These are phyloP conservation scores for Paracoccidioides brasiliensis DNA, from an alignment of 2,329 filamentous ascomycete species.

Conservation along the genomic window DNA sequence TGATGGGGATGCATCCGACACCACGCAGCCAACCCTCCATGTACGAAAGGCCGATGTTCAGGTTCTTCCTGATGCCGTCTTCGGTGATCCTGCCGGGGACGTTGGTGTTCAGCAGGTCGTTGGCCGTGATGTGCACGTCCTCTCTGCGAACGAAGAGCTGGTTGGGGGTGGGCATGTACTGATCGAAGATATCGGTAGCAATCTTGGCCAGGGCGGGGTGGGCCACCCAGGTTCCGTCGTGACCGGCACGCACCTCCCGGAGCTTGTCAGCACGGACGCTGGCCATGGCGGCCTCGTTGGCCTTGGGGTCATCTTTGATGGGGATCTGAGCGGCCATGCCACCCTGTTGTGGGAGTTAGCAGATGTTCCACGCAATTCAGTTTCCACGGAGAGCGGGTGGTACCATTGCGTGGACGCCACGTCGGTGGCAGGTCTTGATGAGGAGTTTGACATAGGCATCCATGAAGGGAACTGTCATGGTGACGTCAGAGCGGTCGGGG, in stretches of 20 bases:
- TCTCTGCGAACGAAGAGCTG: constrained; percentile 85
- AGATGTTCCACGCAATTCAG: not conserved
- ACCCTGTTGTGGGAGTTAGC: constrained; percentile 31
- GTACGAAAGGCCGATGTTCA: constrained; percentile 91
- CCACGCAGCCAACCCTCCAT: constrained; percentile 98
- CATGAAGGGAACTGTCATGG: constrained; percentile 99
- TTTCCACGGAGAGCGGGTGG: not conserved
- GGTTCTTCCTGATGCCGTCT: constrained; percentile 90
- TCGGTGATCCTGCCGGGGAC: constrained; percentile 86
- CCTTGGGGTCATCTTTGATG: constrained; percentile 84
- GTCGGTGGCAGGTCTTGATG: constrained; percentile 94
- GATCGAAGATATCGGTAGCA: constrained; percentile 88
- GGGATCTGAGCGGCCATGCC: constrained; percentile 99
- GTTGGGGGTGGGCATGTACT: constrained; percentile 97
- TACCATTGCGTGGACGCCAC: constrained; percentile 93
- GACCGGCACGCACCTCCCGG: constrained; percentile 84
- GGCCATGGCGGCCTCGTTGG: constrained; percentile 91
- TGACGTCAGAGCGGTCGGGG: constrained; percentile 79
- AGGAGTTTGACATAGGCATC: constrained; percentile 91
- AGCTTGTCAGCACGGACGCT: constrained; percentile 89
- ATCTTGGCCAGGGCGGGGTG: constrained; percentile 85
- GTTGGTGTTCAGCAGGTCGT: constrained; percentile 96
- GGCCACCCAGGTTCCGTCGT: constrained; percentile 96
- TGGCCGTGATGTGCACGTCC: constrained; percentile 72
- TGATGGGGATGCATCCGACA: constrained; percentile 91